phyloP scores from a whole-genome alignment of 2,329 filamentous ascomycete genomes.

The Aspergillus sp. region DNA sequence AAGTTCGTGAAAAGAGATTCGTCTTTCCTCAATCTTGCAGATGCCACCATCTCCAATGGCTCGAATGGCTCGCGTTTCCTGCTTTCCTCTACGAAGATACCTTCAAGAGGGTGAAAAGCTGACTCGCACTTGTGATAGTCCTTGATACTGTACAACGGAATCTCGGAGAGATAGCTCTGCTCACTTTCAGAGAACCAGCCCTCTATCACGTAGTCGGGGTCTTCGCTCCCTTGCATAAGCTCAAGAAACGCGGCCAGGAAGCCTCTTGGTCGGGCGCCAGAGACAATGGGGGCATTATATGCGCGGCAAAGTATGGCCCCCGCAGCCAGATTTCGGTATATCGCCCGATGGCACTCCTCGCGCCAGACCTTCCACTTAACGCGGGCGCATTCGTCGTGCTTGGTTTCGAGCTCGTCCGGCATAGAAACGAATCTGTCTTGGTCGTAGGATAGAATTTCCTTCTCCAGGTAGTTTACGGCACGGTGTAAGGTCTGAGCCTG shows the following conservation, averaged over 20 bases:
- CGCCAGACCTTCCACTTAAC: neutral
- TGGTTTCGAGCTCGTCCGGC: no score
- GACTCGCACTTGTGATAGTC: neutral
- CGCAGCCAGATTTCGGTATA: conserved; percentile 6
- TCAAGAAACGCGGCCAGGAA: neutral
- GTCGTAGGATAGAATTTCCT: no score
- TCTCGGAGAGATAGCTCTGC: neutral
- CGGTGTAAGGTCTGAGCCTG: neutral
- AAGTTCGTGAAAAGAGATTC: neutral
- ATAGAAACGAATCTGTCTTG: no score
- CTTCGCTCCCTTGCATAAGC: neutral
- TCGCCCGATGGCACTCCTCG: neutral
- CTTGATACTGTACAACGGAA: neutral
- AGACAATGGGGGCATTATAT: neutral
- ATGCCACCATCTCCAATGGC: no score
- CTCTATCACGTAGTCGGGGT: neutral
- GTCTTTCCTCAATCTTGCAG: neutral
- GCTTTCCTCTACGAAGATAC: neutral
- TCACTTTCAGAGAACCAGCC: neutral
- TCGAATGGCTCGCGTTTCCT: neutral
- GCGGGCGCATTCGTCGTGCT: no score
- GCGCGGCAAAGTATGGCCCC: neutral
- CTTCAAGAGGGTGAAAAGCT: neutral
- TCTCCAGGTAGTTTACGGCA: neutral
- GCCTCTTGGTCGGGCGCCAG: neutral